Conservation (phyloP, 192 early-diverging fungal species). For the Mortierella antarctica region DNA sequence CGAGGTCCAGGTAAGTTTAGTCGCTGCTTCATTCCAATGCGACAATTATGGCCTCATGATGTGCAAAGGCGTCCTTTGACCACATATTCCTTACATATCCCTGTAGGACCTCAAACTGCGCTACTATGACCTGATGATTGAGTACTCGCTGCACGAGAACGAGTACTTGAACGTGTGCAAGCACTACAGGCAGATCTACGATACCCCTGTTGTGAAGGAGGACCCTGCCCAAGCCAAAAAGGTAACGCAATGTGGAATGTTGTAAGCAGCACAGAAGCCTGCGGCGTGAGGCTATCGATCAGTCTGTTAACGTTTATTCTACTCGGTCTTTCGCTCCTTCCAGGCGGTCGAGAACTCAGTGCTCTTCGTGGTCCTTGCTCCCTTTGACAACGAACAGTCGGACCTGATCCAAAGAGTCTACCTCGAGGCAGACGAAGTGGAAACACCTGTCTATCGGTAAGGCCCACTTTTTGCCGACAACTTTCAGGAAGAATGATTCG, state of each 20-base stretch:
- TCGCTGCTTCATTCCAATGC: not conserved
- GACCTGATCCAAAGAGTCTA: conserved; percentile 91
- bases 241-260: conserved; percentile 45
- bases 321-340: not conserved
- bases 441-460: conserved; percentile 81
- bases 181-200: conserved; percentile 91
- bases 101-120: conserved; percentile 91
- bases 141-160: conserved; percentile 91
- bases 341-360: conserved; percentile 84
- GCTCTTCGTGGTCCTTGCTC: conserved; percentile 88
- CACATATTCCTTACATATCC: not conserved
- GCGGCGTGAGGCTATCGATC: not conserved
- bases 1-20: conserved; percentile 68
- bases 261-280: not conserved
- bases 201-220: conserved; percentile 83
- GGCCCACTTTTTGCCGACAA: not conserved
- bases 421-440: conserved; percentile 82
- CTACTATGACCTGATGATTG: conserved; percentile 97
- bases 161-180: conserved; percentile 93
- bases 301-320: not conserved
- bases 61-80: not conserved
- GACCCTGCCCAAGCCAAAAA: conserved; percentile 81
- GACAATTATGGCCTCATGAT: not conserved
- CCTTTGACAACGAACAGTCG: conserved; percentile 96
- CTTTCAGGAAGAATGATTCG: not conserved